These are phyloP conservation scores for Fusarium subtropicale DNA, from an alignment of 2,329 filamentous ascomycete species.

Conservation along the genomic window DNA sequence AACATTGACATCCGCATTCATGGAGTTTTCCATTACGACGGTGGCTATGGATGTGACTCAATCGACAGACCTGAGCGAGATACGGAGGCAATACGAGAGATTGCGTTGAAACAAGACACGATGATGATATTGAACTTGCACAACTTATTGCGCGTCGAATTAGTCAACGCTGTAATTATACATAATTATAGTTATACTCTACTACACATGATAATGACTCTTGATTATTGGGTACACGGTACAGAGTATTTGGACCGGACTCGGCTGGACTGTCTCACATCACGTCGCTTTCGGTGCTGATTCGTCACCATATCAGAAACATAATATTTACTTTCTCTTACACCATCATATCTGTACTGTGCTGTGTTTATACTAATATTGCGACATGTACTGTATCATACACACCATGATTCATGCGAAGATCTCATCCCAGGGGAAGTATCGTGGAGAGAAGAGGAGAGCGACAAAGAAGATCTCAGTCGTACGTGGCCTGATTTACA, in stretches of 20 bases:
- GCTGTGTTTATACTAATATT: background rate
- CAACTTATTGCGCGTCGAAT: background rate
- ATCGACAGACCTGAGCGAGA: conserved; percentile 9
- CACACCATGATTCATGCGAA: conserved; percentile 4
- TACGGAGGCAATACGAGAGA: conserved; percentile 25
- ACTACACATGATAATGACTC: background rate
- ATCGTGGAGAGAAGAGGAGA: conserved; percentile 2
- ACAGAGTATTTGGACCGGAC: conserved; percentile 6
- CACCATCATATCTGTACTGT: conserved; percentile 5
- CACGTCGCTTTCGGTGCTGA: conserved; percentile 14
- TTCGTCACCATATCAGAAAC: conserved; percentile 23
- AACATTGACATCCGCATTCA: conserved; percentile 17
- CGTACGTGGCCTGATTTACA: conserved; percentile 24
- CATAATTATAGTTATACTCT: too few relatives aligned
- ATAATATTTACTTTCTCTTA: conserved; percentile 32
- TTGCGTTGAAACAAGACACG: background rate
- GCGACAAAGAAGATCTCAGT: conserved; percentile 11
- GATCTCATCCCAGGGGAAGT: conserved; percentile 20
- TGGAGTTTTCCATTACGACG: conserved; percentile 5
- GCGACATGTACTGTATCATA: background rate
- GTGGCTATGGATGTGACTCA: conserved; percentile 21
- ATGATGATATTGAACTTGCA: background rate
- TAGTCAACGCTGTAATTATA: background rate
- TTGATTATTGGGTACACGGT: background rate
- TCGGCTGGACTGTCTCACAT: conserved; percentile 25